A percentile compares a stretch with the other conserved stretches of the same genome.
Conservation (phyloP, 495 filamentous ascomycete genomes). For the Extremus antarcticus region DNA sequence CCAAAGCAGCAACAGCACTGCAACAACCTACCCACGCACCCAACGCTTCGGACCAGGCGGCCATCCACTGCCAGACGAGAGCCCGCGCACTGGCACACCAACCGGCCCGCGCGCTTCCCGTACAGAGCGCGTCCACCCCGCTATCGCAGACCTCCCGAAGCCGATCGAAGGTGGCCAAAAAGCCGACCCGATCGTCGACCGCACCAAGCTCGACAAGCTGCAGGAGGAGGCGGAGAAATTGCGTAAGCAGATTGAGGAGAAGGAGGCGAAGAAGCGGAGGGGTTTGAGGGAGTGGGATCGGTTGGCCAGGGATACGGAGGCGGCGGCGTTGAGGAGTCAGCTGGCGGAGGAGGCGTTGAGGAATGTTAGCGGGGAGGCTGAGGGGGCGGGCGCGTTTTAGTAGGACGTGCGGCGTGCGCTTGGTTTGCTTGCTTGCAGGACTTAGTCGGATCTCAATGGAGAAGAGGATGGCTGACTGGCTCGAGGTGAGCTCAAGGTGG, state of each 20-base stretch:
- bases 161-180: slow-evolving; percentile 47
- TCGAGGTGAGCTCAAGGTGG: too few species aligned
- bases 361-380: slow-evolving; percentile 42
- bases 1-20: slow-evolving; percentile 37
- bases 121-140: slow-evolving; percentile 22
- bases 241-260: slow-evolving; percentile 44
- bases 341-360: slow-evolving; percentile 51
- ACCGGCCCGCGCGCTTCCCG: slow-evolving; percentile 10
- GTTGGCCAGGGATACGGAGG: slow-evolving; percentile 47
- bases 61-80: slow-evolving; percentile 11
- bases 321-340: slow-evolving; percentile 48
- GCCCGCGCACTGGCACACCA: neutral
- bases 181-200: slow-evolving; percentile 30
- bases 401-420: neutral
- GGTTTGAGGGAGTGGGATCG: slow-evolving; percentile 49
- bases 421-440: neutral
- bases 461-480: too few species aligned
- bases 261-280: slow-evolving; percentile 41
- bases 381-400: slow-evolving; percentile 22
- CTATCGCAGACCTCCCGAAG: slow-evolving; percentile 41
- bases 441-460: neutral
- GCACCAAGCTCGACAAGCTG: slow-evolving; percentile 29
- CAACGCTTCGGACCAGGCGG: slow-evolving; percentile 35
- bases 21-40: slow-evolving; percentile 40
- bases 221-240: slow-evolving; percentile 47